Conservation (phyloP, 2,329 filamentous ascomycete genomes). For the Albifimbria verrucaria region DNA sequence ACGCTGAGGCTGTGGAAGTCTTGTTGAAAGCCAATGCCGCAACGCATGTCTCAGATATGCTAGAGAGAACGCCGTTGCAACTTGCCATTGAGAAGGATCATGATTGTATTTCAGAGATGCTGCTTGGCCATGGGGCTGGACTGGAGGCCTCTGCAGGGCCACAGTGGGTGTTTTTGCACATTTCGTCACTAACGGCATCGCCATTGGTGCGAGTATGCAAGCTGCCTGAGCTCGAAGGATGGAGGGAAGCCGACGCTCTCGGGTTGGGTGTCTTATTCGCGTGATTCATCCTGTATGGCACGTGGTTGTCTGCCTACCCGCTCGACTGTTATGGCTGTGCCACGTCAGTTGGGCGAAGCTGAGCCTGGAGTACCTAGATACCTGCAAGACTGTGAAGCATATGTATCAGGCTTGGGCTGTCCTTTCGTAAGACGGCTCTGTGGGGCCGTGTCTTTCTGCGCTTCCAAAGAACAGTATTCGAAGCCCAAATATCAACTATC, state of each 20-base stretch:
- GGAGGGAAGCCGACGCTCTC: neutral
- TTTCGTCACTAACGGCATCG: neutral
- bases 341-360: neutral
- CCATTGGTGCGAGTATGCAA: neutral
- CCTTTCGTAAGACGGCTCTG: neutral
- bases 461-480: neutral
- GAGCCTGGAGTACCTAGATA: neutral
- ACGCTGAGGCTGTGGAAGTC: neutral
- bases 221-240: neutral
- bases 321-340: neutral
- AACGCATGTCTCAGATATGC: neutral
- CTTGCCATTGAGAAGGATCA: neutral
- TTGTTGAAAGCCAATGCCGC: neutral
- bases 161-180: neutral
- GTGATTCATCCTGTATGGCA: too few relatives aligned
- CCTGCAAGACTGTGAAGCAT: neutral
- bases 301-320: too few relatives aligned
- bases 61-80: neutral
- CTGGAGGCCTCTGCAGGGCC: neutral
- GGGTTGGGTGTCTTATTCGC: neutral
- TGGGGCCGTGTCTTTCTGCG: neutral
- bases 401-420: neutral
- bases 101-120: neutral
- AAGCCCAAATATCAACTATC: neutral
- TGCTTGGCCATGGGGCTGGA: neutral